phyloP scores from a whole-genome alignment of 2,329 filamentous ascomycete species.

The Chaetomium sp. region DNA sequence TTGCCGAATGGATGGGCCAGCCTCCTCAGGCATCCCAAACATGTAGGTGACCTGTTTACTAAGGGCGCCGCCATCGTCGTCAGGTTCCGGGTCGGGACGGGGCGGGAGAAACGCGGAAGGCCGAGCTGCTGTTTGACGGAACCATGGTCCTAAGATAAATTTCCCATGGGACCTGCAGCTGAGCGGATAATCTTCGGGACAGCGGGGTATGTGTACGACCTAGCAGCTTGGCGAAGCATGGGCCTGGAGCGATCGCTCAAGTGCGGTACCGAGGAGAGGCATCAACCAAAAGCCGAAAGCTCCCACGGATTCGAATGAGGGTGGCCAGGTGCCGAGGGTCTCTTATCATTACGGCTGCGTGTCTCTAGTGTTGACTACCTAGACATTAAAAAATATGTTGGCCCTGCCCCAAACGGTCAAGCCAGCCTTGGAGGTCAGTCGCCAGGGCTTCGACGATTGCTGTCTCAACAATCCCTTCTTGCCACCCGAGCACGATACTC shows the following conservation, averaged over 20 bases:
- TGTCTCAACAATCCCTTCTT: slow-evolving; percentile 47
- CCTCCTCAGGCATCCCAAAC: slow-evolving; percentile 37
- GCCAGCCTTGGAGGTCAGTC: slow-evolving; percentile 42
- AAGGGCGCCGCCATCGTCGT: slow-evolving; percentile 32
- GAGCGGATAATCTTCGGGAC: slow-evolving; percentile 20
- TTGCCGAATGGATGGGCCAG: slow-evolving; percentile 30
- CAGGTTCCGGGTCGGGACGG: slow-evolving; percentile 8
- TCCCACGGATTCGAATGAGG: not conserved
- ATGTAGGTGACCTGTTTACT: slow-evolving; percentile 33
- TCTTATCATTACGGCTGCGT: not conserved
- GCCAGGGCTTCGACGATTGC: slow-evolving; percentile 44
- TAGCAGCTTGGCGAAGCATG: not conserved
- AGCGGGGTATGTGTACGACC: not conserved
- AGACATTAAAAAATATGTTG: not conserved
- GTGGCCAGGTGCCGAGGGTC: not conserved
- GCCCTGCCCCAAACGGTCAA: slow-evolving; percentile 24
- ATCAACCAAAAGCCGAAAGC: not conserved
- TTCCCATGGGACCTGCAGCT: not conserved
- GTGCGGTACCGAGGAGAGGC: no score
- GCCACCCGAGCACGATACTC: slow-evolving; percentile 51
- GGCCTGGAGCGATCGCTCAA: no score
- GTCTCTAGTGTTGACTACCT: not conserved
- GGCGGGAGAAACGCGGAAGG: not conserved
- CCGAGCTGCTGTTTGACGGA: slow-evolving; percentile 6
- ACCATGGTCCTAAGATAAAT: not conserved